A percentile compares a stretch with the other conserved stretches of the same genome.
Conservation (phyloP, 805 yeast species). For the Saccharomycopsis vini region DNA sequence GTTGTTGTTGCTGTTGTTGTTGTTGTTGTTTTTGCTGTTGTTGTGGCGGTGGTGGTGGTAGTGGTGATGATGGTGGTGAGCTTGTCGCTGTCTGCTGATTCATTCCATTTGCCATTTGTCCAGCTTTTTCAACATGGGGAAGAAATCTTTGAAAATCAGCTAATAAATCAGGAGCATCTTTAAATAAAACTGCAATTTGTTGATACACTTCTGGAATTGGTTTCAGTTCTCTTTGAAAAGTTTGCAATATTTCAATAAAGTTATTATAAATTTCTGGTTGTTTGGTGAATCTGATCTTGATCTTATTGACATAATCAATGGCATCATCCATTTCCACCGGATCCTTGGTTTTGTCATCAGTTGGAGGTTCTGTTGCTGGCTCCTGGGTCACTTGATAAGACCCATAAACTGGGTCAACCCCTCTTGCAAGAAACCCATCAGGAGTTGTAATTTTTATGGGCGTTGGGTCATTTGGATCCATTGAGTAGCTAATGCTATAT, state of each 20-base stretch:
- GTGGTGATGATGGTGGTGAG: constrained; percentile 22
- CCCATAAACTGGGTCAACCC: constrained; percentile 6
- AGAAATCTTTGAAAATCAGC: constrained; percentile 93
- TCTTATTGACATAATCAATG: constrained; percentile 89
- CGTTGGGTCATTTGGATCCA: constrained; percentile 81
- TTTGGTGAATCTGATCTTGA: constrained; percentile 83
- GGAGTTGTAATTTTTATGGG: constrained; percentile 96
- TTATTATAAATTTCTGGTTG: constrained; percentile 95
- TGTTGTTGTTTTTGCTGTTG: background rate
- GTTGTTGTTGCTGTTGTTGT: constrained; percentile 15
- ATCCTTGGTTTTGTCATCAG: constrained; percentile 17
- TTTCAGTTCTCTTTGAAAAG: constrained; percentile 92
- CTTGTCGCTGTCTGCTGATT: no score
- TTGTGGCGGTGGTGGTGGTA: constrained; percentile 21
- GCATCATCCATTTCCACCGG: constrained; percentile 92
- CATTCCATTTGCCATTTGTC: no score
- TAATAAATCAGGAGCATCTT: constrained; percentile 87
- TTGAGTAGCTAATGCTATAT: constrained; percentile 83
- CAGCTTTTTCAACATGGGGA: constrained; percentile 76
- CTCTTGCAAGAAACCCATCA: constrained; percentile 57
- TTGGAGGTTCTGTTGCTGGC: constrained; percentile 18
- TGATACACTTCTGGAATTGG: constrained; percentile 93
- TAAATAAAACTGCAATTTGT: constrained; percentile 81
- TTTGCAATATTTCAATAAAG: constrained; percentile 88
- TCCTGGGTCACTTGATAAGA: constrained; percentile 14